Evolutionary conservation across 768 basidiomycete genomes (phyloP).

Genomic region (Tricholoma saponaceum): DNA sequence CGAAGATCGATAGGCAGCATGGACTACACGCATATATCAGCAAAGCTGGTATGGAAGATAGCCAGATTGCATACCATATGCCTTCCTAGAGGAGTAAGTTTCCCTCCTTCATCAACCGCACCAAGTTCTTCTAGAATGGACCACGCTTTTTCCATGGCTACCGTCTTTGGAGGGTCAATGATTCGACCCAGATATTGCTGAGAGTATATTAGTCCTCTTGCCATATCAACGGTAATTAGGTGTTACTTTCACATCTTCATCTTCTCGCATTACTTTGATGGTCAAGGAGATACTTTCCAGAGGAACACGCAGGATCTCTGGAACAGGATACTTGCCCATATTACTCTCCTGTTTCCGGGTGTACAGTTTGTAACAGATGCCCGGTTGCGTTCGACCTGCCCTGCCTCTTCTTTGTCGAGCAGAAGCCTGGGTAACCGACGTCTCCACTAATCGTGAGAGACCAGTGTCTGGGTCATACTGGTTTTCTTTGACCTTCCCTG

Average conservation of each 20-base stretch:
- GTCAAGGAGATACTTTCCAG: constrained; percentile 78
- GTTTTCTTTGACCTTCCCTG: constrained; percentile 83
- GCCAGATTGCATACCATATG: constrained; percentile 53
- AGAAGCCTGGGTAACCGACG: constrained; percentile 74
- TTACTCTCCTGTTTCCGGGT: constrained; percentile 66
- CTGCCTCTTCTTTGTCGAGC: constrained; percentile 84
- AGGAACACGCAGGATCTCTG: constrained; percentile 86
- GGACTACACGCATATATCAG: constrained; percentile 39
- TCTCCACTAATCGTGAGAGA: constrained; percentile 74
- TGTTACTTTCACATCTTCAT: constrained; percentile 71
- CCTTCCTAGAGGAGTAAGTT: constrained; percentile 76
- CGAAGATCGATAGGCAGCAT: constrained; percentile 86
- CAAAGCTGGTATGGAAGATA: not conserved
- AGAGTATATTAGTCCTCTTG: constrained; percentile 4
- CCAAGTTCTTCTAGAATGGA: constrained; percentile 70
- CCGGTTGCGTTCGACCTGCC: constrained; percentile 82
- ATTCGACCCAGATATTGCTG: constrained; percentile 68
- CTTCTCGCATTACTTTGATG: constrained; percentile 75
- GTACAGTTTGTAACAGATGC: constrained; percentile 86
- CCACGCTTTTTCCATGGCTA: constrained; percentile 77
- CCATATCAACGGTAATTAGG: constrained; percentile 7
- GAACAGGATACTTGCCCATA: constrained; percentile 71
- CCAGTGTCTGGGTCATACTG: constrained; percentile 67
- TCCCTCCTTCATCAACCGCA: constrained; percentile 60
- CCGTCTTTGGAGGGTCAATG: constrained; percentile 77